Base-by-base conservation (phyloP, 2,329 filamentous ascomycete species). In the Fusarium tupiense region DNA sequence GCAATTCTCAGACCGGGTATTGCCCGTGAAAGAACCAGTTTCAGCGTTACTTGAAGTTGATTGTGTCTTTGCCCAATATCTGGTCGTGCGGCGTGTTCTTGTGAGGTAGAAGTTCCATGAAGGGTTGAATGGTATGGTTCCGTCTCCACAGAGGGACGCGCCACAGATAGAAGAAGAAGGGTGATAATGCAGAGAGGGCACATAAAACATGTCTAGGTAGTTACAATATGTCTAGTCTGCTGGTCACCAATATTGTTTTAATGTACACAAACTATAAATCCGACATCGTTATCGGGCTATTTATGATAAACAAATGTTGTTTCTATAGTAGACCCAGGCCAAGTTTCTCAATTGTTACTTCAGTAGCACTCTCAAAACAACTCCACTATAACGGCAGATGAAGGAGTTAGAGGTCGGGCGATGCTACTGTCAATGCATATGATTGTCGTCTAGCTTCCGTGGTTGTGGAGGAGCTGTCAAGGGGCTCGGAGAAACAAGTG, bases 71-170 rank as follows among this genome's bases (percentile, higher is more conserved):
- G 54, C 19, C 31, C 29, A 29, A 52, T 29, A 47, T 37, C 35
- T 68, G 41, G 41, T 38, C 41, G 43, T 37, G 33, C 24, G 52
- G 17, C 37, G 46, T 46, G 47, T 44, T 70, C 46, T 26, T 54
- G 46, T 50, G 20, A 65, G 37, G 67, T 53, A 41, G 41, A 47
- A 40, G 35, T 43, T 17, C 35, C 24, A 29, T 37, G 14, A 26
- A 38, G 31, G 47, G 43, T 41, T 44, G 38, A 17, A 54, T 22
- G 46, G 22, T 50, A 66, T 29, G 46, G 31, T n/a, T 29, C 47
- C 9, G 50, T 71, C 67, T 71, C 67, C 67, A 71, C 67, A 50
- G 29, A n/a, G 31, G 40, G 43, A 16, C 53, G 53, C 41, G 60
- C 54, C 60, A 60, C 58, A 31, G 35, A 33, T 50, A 50, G 38